Percentiles rank a stretch among this genome's conserved stretches.
phyloP scores from a whole-genome alignment of 257 asterid genomes.

The Pogostemon cablin region DNA sequence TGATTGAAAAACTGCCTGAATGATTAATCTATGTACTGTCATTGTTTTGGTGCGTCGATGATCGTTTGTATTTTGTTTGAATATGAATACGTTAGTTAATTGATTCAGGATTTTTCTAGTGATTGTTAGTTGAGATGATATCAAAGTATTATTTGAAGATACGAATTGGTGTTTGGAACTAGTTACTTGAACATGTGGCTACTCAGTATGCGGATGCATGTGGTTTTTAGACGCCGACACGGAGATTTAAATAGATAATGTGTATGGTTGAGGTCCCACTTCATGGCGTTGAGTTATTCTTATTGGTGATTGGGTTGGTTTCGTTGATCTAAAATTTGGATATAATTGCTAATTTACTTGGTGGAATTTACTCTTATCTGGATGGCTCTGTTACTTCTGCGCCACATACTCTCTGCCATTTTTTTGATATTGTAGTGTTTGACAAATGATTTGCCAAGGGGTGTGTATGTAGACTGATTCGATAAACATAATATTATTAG shows the following conservation, averaged over 20 bases:
- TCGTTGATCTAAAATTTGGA: neutral
- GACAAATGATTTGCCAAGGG: neutral
- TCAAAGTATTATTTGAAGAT: conserved; percentile 3
- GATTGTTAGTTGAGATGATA: neutral
- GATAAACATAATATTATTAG: neutral
- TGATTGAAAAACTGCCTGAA: neutral
- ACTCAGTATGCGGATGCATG: conserved; percentile 11
- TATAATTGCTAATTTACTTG: conserved; percentile 8
- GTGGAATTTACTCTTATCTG: conserved; percentile 2
- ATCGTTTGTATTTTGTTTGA: conserved; percentile 7
- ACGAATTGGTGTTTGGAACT: conserved; percentile 14
- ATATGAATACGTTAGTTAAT: neutral
- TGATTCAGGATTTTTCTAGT: conserved; percentile 14
- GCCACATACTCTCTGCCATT: neutral
- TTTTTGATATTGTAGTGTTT: conserved; percentile 2
- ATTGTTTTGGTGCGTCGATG: conserved; percentile 19
- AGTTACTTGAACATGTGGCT: conserved; percentile 19
- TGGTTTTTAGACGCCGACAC: conserved; percentile 15
- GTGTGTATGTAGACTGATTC: neutral
- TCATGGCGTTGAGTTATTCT: conserved; percentile 24
- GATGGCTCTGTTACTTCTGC: neutral
- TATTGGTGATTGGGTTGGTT: conserved; percentile 20
- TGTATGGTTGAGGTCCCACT: neutral
- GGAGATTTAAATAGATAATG: neutral
- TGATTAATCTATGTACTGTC: conserved; percentile 14